phyloP scores from a whole-genome alignment of 495 filamentous ascomycete genomes.

The Penicillium soppii region DNA sequence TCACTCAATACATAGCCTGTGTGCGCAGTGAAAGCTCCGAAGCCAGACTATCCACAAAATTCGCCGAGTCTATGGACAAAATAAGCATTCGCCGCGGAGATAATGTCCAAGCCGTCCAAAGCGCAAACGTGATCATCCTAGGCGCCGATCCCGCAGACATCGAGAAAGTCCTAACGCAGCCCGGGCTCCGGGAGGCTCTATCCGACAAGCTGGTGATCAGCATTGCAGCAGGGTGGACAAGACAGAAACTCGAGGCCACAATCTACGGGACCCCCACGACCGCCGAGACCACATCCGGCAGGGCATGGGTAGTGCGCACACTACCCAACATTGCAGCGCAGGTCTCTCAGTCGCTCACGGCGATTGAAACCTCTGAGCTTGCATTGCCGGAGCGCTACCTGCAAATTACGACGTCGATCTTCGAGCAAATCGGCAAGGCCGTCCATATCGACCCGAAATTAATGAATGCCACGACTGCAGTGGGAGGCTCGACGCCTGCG shows the following conservation, averaged over 20 bases:
- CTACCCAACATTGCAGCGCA: slow-evolving; percentile 41
- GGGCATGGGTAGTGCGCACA: slow-evolving; percentile 34
- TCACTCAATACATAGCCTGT: slow-evolving; percentile 32
- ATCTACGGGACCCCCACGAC: slow-evolving; percentile 26
- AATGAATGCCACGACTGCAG: slow-evolving; percentile 40
- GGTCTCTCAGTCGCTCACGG: slow-evolving; percentile 38
- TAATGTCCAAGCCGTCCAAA: slow-evolving; percentile 21
- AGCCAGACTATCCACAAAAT: slow-evolving; percentile 13
- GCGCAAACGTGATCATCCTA: slow-evolving; percentile 30
- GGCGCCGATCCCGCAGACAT: slow-evolving; percentile 34
- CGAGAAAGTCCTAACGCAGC: slow-evolving; percentile 21
- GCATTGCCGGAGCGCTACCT: slow-evolving; percentile 21
- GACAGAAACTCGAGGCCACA: slow-evolving; percentile 26
- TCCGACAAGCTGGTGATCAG: slow-evolving; percentile 37
- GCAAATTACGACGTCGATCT: slow-evolving; percentile 32
- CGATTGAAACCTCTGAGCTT: slow-evolving; percentile 33
- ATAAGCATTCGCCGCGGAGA: slow-evolving; percentile 15
- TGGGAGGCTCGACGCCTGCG: slow-evolving; percentile 41
- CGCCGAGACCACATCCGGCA: slow-evolving; percentile 3
- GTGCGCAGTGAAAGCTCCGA: slow-evolving; percentile 28
- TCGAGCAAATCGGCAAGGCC: slow-evolving; percentile 36
- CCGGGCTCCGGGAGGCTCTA: slow-evolving; percentile 24
- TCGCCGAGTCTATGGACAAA: slow-evolving; percentile 14
- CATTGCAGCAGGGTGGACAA: slow-evolving; percentile 43
- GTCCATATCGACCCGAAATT: slow-evolving; percentile 28